A percentile compares a stretch with the other conserved stretches of the same genome.
Evolutionary conservation across 257 asterid genomes (phyloP).

Genomic region (Fraxinus quadrangulata): DNA sequence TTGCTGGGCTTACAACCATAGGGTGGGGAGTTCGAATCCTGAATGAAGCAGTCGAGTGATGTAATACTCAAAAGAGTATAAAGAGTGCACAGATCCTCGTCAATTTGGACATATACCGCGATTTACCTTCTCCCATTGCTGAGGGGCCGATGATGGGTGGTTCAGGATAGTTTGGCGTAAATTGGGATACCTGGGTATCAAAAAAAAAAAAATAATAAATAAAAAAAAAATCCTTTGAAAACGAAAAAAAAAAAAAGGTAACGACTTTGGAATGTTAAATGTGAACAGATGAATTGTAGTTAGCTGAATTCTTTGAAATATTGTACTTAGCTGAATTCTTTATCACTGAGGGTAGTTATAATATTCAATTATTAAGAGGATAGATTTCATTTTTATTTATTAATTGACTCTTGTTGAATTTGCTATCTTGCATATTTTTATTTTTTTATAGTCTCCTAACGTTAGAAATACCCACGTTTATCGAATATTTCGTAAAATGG

Average conservation of each 20-base stretch:
- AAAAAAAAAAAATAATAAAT: too few relatives aligned
- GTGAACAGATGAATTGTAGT: constrained; percentile 18
- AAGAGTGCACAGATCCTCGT: too few relatives aligned
- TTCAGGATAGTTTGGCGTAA: too few relatives aligned
- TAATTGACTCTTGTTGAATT: not conserved
- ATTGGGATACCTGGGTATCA: too few relatives aligned
- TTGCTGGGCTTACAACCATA: too few relatives aligned
- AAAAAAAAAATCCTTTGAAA: too few relatives aligned
- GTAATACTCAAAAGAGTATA: too few relatives aligned
- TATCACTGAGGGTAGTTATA: not conserved
- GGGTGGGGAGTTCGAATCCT: too few relatives aligned
- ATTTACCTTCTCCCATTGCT: too few relatives aligned
- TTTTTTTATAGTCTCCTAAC: not conserved
- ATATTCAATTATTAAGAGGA: not conserved
- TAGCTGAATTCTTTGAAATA: constrained; percentile 11
- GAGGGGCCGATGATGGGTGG: too few relatives aligned
- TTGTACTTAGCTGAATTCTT: constrained; percentile 7
- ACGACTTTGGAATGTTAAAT: not conserved
- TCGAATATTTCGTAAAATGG: not conserved
- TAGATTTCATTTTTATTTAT: not conserved
- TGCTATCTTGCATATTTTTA: not conserved
- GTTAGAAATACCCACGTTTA: not conserved
- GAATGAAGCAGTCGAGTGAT: too few relatives aligned
- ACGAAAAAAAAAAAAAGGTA: not conserved
- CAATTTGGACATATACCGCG: too few relatives aligned